phyloP scores from a whole-genome alignment of 345 rosid genomes.

The Anacardium occidentale region DNA sequence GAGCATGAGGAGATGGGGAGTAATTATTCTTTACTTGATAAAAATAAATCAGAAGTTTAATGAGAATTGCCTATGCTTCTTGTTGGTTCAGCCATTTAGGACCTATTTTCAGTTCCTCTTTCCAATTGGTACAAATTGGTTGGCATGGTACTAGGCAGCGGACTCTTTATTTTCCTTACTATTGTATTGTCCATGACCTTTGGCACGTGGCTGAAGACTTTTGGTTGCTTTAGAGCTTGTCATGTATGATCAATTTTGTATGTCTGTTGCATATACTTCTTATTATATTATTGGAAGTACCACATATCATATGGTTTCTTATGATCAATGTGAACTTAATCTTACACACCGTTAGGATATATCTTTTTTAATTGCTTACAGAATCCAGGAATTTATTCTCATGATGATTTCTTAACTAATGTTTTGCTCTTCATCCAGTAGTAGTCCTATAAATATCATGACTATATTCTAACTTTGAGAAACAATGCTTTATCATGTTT shows the following conservation, averaged over 20 bases:
- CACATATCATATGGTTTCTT: neutral
- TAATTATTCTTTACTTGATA: neutral
- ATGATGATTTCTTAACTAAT: neutral
- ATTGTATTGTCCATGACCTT: neutral
- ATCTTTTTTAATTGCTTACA: neutral
- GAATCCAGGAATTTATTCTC: neutral
- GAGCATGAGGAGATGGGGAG: neutral
- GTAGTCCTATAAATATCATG: conserved; percentile 1
- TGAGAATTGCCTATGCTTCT: neutral
- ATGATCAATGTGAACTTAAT: neutral
- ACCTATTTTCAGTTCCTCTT: neutral
- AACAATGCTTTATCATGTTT: conserved; percentile 20
- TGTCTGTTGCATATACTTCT: neutral
- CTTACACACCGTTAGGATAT: neutral
- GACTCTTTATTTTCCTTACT: neutral
- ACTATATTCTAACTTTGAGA: neutral
- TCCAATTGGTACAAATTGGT: neutral
- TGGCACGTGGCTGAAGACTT: neutral
- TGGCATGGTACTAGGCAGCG: neutral
- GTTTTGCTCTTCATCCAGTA: neutral
- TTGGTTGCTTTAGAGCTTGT: neutral
- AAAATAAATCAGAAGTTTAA: neutral
- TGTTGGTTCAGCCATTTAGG: neutral
- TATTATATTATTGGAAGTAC: neutral
- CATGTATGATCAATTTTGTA: neutral